A percentile compares a stretch with the other conserved stretches of the same genome.
Evolutionary conservation across 106 monocot species (phyloP).

Genomic region (Allium cepa): DNA sequence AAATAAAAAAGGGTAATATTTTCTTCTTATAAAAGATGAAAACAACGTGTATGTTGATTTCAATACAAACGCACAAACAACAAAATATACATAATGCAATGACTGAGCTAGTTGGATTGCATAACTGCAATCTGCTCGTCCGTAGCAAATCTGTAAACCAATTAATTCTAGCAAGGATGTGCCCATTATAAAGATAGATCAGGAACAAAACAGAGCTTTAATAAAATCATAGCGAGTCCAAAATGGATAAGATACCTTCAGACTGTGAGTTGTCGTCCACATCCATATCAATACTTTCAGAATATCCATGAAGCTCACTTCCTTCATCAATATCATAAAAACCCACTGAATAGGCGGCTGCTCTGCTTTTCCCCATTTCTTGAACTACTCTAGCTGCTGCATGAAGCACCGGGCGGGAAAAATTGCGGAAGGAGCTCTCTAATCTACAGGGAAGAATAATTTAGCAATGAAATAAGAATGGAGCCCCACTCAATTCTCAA

Average conservation of each 20-base stretch:
- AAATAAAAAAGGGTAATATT: too few species aligned
- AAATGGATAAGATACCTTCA: slow-evolving; percentile 40
- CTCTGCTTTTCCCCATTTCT: slow-evolving; percentile 98
- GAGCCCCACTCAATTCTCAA: background rate
- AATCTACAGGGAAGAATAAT: slow-evolving; percentile 24
- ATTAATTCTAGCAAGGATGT: background rate
- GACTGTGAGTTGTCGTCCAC: slow-evolving; percentile 51
- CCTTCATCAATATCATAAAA: slow-evolving; percentile 65
- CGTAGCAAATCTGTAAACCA: background rate
- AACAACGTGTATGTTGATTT: too few species aligned
- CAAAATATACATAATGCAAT: too few species aligned
- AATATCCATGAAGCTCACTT: slow-evolving; percentile 46
- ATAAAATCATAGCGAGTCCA: background rate
- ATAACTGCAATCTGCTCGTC: too few species aligned
- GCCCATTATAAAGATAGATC: background rate
- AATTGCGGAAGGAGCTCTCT: slow-evolving; percentile 96
- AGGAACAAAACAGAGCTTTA: background rate
- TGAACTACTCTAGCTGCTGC: slow-evolving; percentile 94
- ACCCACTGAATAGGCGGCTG: slow-evolving; percentile 93
- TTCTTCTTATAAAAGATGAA: too few species aligned
- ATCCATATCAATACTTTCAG: slow-evolving; percentile 76
- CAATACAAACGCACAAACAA: too few species aligned
- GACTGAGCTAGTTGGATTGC: too few species aligned
- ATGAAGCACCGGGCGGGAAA: slow-evolving; percentile 96
- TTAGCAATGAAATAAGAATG: background rate